Conservation (phyloP, 176 grass and related monocot species). For the Ampelocalamus luodianensis region DNA sequence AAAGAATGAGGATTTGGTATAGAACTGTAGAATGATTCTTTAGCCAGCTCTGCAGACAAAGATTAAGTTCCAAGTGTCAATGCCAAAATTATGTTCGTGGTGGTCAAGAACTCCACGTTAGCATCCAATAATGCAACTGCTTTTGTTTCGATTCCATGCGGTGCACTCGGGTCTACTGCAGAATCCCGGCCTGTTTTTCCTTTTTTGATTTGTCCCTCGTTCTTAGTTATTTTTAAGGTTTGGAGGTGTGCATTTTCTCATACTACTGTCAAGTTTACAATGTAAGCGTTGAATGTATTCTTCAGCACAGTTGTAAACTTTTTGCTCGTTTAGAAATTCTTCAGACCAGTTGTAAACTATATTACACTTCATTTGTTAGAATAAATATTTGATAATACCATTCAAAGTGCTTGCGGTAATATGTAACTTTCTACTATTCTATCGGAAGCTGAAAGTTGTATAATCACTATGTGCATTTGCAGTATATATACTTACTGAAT, state of each 20-base stretch:
- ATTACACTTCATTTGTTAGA: background rate
- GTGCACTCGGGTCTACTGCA: background rate
- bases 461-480: background rate
- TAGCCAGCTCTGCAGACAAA: constrained; percentile 28
- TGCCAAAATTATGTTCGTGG: constrained; percentile 20
- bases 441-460: background rate
- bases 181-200: background rate
- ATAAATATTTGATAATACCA: background rate
- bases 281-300: constrained; percentile 1
- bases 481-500: background rate
- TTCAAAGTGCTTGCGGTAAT: background rate
- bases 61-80: constrained; percentile 42
- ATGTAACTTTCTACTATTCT: background rate
- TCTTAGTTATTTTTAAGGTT: background rate
- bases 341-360: background rate
- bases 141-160: background rate
- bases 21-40: constrained; percentile 31
- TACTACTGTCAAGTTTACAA: background rate
- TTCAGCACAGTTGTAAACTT: background rate
- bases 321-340: background rate
- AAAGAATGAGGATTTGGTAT: constrained; percentile 33
- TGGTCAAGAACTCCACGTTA: constrained; percentile 18
- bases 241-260: background rate
- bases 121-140: background rate
- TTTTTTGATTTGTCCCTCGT: background rate